Conservation (phyloP, 371 early-diverging fungal species). For the Apophysomyces elegans region DNA sequence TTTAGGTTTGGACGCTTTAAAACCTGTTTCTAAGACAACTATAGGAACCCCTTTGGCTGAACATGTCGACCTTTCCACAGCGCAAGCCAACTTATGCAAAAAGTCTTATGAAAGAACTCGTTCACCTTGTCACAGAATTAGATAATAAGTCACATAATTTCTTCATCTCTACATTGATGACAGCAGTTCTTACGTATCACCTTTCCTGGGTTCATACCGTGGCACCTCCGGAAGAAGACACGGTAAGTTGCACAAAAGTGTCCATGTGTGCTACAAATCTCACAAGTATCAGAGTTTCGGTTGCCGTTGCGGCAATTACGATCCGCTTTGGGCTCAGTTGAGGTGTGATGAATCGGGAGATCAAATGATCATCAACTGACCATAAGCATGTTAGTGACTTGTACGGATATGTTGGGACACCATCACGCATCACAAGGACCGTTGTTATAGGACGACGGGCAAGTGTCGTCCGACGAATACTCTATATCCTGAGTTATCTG, state of each 20-base stretch:
- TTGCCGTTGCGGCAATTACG: conserved; percentile 61
- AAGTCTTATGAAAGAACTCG: conserved; percentile 55
- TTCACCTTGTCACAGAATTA: conserved; percentile 50
- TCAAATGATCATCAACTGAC: conserved; percentile 1
- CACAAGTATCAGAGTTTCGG: conserved; percentile 28
- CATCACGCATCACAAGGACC: conserved; percentile 58
- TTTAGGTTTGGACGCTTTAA: neutral
- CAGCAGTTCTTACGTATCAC: conserved; percentile 62
- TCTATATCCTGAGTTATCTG: conserved; percentile 65
- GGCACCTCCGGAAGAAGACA: conserved; percentile 52
- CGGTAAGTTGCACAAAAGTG: conserved; percentile 21
- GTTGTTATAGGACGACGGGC: conserved; percentile 60
- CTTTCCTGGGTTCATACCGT: conserved; percentile 71
- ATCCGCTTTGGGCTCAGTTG: conserved; percentile 73
- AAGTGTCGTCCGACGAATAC: conserved; percentile 57
- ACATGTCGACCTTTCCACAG: conserved; percentile 67
- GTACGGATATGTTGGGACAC: conserved; percentile 63
- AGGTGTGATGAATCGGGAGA: conserved; percentile 35
- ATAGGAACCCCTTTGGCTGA: conserved; percentile 69
- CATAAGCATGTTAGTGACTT: conserved; percentile 49
- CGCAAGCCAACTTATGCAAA: conserved; percentile 50
- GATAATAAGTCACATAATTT: conserved; percentile 45
- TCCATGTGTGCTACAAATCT: neutral
- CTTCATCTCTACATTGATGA: conserved; percentile 58
- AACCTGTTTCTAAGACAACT: conserved; percentile 1